These are phyloP conservation scores for Quercus gilva DNA, from an alignment of 306 rosid genomes.

Conservation along the genomic window DNA sequence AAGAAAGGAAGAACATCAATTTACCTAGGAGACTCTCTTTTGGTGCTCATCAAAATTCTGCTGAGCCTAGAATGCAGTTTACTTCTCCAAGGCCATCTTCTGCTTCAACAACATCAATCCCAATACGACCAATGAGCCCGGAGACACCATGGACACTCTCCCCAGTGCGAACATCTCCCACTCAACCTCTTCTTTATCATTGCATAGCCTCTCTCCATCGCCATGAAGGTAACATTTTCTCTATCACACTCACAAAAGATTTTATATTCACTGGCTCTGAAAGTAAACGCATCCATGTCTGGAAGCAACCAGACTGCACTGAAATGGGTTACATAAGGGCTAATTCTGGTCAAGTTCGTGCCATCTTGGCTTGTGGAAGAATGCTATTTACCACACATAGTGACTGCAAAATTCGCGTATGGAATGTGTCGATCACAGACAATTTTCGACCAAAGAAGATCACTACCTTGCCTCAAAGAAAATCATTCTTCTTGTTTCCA, in stretches of 20 bases:
- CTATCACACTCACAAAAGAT: constrained; percentile 39
- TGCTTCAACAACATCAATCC: constrained; percentile 29
- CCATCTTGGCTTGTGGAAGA: constrained; percentile 38
- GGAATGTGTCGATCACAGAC: constrained; percentile 40
- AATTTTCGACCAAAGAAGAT: constrained; percentile 38
- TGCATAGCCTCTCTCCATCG: constrained; percentile 64
- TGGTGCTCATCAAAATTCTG: constrained; percentile 19
- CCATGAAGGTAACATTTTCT: constrained; percentile 48
- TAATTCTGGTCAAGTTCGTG: constrained; percentile 40
- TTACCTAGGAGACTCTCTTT: constrained; percentile 41
- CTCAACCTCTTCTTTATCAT: constrained; percentile 40
- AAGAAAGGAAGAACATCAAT: constrained; percentile 36
- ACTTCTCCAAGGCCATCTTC: constrained; percentile 31
- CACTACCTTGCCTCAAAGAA: constrained; percentile 37
- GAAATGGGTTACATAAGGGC: constrained; percentile 41
- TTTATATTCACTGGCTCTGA: constrained; percentile 49
- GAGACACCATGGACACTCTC: constrained; percentile 43
- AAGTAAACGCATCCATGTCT: constrained; percentile 42
- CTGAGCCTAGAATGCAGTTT: constrained; percentile 20
- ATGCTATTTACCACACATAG: constrained; percentile 42
- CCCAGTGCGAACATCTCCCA: constrained; percentile 27
- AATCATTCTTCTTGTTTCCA: constrained; percentile 19
- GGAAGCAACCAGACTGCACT: constrained; percentile 58
- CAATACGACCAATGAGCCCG: constrained; percentile 31
- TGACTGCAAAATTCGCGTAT: constrained; percentile 40